Conservation (phyloP, 164 flowering plant species). For the Akebia trifoliata region DNA sequence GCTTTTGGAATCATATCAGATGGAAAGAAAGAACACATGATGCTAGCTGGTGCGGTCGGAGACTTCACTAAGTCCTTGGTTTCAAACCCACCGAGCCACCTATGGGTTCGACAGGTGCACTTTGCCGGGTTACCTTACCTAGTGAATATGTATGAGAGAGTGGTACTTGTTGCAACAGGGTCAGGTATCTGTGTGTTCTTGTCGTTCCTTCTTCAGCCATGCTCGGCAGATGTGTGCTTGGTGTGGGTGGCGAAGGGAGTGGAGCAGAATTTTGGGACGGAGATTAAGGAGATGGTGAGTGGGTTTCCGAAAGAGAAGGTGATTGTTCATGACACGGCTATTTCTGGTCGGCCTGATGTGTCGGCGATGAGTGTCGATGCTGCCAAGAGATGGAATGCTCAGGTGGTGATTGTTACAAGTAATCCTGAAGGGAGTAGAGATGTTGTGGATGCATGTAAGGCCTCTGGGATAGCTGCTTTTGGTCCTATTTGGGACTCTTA, state of each 20-base stretch:
- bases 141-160: slow-evolving; percentile 55
- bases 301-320: slow-evolving; percentile 47
- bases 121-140: slow-evolving; percentile 66
- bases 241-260: slow-evolving; percentile 60
- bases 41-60: slow-evolving; percentile 78
- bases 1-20: slow-evolving; percentile 75
- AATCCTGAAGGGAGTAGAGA: slow-evolving; percentile 71
- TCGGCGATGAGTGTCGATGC: slow-evolving; percentile 43
- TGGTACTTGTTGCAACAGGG: slow-evolving; percentile 61
- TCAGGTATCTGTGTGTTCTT: slow-evolving; percentile 65
- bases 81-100: slow-evolving; percentile 50
- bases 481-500: slow-evolving; percentile 80
- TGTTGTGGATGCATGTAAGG: slow-evolving; percentile 53
- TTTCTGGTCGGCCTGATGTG: slow-evolving; percentile 52
- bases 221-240: slow-evolving; percentile 42
- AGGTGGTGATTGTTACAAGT: slow-evolving; percentile 61
- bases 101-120: slow-evolving; percentile 60
- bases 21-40: slow-evolving; percentile 52
- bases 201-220: slow-evolving; percentile 53
- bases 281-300: slow-evolving; percentile 46
- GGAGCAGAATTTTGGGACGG: slow-evolving; percentile 51
- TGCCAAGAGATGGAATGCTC: slow-evolving; percentile 47
- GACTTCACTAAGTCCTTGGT: slow-evolving; percentile 68
- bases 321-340: slow-evolving; percentile 59
- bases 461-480: slow-evolving; percentile 53